A percentile compares a stretch with the other conserved stretches of the same genome.
phyloP scores from a whole-genome alignment of 345 rosid species.

The Aethionema arabicum region DNA sequence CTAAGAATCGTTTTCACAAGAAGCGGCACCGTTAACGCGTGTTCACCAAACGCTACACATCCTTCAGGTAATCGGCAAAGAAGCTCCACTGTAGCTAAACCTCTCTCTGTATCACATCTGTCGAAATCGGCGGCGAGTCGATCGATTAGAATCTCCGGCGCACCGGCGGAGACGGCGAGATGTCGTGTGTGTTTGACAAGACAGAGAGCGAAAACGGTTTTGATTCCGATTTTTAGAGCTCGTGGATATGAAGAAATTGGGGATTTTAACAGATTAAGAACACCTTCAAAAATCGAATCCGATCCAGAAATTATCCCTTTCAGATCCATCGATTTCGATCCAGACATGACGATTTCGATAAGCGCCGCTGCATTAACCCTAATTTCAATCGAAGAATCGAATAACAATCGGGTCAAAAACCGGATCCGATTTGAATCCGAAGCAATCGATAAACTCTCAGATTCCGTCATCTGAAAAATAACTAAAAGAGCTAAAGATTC shows the following conservation, averaged over 20 bases:
- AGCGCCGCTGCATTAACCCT: conserved; percentile 77
- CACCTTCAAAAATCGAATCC: conserved; percentile 70
- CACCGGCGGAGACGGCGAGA: conserved; percentile 77
- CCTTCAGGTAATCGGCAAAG: conserved; percentile 79
- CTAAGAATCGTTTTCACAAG: conserved; percentile 70
- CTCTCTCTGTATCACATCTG: conserved; percentile 82
- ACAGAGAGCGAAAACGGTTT: conserved; percentile 82
- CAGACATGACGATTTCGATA: conserved; percentile 72
- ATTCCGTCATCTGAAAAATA: conserved; percentile 61
- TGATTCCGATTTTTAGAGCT: conserved; percentile 67
- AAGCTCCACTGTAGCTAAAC: conserved; percentile 80
- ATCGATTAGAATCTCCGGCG: conserved; percentile 60
- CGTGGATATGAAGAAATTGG: conserved; percentile 53
- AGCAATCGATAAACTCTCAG: conserved; percentile 60
- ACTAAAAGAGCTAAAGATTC: conserved; percentile 71
- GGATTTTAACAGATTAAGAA: conserved; percentile 55
- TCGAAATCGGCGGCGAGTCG: conserved; percentile 72
- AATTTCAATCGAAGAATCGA: conserved; percentile 61
- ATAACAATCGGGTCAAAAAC: conserved; percentile 49
- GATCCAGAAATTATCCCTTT: conserved; percentile 52
- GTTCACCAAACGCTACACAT: conserved; percentile 58
- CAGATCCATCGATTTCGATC: conserved; percentile 63
- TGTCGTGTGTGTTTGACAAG: conserved; percentile 77
- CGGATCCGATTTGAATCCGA: conserved; percentile 48
- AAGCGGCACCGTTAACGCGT: conserved; percentile 75